Evolutionary conservation across 208 protist genomes (phyloP).

Genomic region (Leishmania arabica): DNA sequence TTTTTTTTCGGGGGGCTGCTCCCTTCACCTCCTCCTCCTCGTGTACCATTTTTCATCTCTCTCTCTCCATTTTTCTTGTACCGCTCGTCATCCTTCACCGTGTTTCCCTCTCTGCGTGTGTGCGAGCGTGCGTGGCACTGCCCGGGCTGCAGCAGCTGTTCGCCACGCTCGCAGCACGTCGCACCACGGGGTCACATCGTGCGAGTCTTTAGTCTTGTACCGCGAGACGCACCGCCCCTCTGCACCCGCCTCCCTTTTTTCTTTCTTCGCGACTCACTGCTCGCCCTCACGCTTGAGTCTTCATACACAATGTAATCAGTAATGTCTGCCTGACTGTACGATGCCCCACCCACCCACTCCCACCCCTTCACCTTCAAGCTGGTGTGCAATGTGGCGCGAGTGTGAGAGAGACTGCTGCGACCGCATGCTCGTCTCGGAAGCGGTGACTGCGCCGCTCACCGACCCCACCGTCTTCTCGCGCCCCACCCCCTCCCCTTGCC

Average conservation of each 20-base stretch:
- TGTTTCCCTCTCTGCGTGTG: not conserved
- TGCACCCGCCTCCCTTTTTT: not conserved
- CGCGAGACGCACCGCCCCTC: not conserved
- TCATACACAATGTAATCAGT: not conserved
- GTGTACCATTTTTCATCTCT: not conserved
- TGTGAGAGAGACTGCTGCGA: not conserved
- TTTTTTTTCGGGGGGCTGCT: not conserved
- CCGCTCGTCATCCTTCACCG: not conserved
- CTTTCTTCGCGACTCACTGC: constrained; percentile 2
- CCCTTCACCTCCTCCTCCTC: not conserved
- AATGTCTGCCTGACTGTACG: not conserved
- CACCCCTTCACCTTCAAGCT: not conserved
- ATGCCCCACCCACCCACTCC: not conserved
- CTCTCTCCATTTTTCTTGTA: not conserved
- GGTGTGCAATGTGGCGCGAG: not conserved
- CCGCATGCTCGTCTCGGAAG: not conserved
- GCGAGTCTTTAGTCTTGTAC: not conserved
- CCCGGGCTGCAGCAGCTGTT: not conserved
- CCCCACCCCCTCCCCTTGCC: not conserved
- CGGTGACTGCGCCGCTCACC: not conserved
- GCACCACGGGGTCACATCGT: not conserved
- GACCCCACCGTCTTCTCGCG: not conserved
- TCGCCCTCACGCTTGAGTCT: not conserved
- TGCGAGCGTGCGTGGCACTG: not conserved
- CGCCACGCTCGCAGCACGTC: not conserved